Evolutionary conservation across 2,329 filamentous ascomycete genomes (phyloP).

Genomic region (Hypoxylon sp.): DNA sequence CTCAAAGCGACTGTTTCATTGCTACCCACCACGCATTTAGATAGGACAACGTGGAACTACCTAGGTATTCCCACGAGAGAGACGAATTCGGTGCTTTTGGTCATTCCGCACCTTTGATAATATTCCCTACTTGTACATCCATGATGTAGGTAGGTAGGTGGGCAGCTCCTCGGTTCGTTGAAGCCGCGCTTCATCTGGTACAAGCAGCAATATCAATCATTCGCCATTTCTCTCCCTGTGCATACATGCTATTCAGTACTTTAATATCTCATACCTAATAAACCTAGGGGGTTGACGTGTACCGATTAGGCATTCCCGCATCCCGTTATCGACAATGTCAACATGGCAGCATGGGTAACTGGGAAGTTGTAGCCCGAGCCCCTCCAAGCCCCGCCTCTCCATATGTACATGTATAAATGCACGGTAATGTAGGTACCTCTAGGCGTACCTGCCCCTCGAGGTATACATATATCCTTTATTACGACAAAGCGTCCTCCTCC

Average conservation of each 20-base stretch:
- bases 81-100: not conserved
- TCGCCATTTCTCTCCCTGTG: too few species aligned
- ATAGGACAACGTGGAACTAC: not conserved
- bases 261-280: not conserved
- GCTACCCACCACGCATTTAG: not conserved
- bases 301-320: constrained; percentile 30
- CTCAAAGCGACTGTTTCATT: constrained; percentile 11
- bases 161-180: too few species aligned
- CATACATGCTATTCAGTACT: too few species aligned
- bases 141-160: not conserved
- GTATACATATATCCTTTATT: constrained; percentile 25
- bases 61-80: not conserved
- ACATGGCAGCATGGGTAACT: constrained; percentile 14
- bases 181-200: too few species aligned
- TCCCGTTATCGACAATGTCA: constrained; percentile 27
- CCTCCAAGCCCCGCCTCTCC: constrained; percentile 41
- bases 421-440: constrained; percentile 1
- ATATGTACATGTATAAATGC: constrained; percentile 5
- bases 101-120: not conserved
- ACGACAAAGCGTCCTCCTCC: constrained; percentile 31
- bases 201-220: too few species aligned
- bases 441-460: constrained; percentile 17
- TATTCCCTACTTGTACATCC: not conserved
- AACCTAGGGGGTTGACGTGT: constrained; percentile 12
- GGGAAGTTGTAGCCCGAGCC: constrained; percentile 35